Percentiles rank a stretch among this genome's conserved stretches.
These are phyloP conservation scores for Mallotus japonicus DNA, from an alignment of 441 rosid species.

Conservation along the genomic window DNA sequence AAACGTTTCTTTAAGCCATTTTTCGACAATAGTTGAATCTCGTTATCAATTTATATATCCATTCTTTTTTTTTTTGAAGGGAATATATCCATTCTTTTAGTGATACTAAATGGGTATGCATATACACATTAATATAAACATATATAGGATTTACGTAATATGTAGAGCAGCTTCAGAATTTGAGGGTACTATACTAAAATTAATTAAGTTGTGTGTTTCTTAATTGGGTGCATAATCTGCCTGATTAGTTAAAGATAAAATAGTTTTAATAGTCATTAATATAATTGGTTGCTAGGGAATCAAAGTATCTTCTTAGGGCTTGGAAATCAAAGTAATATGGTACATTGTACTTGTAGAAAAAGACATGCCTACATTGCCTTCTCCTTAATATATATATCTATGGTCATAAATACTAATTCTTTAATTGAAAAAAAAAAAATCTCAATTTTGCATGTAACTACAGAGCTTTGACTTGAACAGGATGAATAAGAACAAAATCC, in stretches of 20 bases:
- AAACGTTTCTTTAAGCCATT: neutral
- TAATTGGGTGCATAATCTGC: neutral
- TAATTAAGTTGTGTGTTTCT: neutral
- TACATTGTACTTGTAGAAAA: constrained; percentile 35
- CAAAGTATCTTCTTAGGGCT: constrained; percentile 29
- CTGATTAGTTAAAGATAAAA: neutral
- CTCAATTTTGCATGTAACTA: constrained; percentile 5
- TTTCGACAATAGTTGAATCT: neutral
- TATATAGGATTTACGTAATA: too few relatives aligned
- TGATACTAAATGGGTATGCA: neutral
- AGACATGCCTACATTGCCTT: constrained; percentile 16
- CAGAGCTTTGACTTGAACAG: constrained; percentile 9
- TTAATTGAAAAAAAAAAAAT: neutral
- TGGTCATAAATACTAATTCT: too few relatives aligned
- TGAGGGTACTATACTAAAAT: neutral
- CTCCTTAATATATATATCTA: neutral
- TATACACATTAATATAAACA: too few relatives aligned
- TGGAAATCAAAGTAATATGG: constrained; percentile 24
- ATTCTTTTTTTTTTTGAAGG: too few relatives aligned
- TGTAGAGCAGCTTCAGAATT: neutral
- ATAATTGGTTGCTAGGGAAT: constrained; percentile 8
- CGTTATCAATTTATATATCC: too few relatives aligned
- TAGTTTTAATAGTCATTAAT: neutral
- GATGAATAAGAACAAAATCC: constrained; percentile 20
- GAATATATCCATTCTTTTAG: neutral